Evolutionary conservation across 2,329 filamentous ascomycete species (phyloP).

Genomic region (Colletotrichum sp.): DNA sequence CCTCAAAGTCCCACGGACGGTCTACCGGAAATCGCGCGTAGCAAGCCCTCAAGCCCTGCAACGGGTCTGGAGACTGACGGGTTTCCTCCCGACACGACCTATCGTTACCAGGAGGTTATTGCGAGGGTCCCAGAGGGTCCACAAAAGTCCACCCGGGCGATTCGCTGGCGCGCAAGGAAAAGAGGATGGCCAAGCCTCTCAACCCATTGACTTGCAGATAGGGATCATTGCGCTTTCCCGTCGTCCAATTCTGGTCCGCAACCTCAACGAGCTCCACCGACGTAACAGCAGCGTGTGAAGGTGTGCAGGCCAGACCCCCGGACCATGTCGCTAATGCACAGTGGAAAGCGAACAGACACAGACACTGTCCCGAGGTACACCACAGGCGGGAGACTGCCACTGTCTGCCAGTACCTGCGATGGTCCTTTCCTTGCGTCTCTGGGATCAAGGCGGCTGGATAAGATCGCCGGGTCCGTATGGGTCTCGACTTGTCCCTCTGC

Average conservation of each 20-base stretch:
- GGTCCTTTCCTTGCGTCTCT: not conserved
- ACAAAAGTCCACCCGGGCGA: conserved; percentile 16
- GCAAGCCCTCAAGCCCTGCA: not conserved
- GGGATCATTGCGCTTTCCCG: conserved; percentile 18
- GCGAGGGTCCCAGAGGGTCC: conserved; percentile 5
- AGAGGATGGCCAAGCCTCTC: conserved; percentile 15
- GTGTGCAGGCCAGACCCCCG: conserved; percentile 1
- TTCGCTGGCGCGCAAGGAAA: conserved; percentile 10
- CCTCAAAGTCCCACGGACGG: not conserved
- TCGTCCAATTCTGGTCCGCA: conserved; percentile 7
- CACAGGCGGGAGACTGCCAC: not conserved
- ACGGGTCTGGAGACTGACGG: not conserved
- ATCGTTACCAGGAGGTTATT: conserved; percentile 19
- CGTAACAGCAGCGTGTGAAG: conserved; percentile 22
- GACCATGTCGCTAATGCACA: conserved; percentile 4
- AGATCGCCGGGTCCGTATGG: conserved; percentile 9
- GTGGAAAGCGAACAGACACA: not conserved
- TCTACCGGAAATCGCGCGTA: conserved; percentile 16
- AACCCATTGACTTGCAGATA: conserved; percentile 21
- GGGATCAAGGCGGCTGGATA: conserved; percentile 5
- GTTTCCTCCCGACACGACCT: conserved; percentile 15
- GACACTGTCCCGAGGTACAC: conserved; percentile 18
- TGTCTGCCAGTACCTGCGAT: not conserved
- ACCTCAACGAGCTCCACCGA: conserved; percentile 16
- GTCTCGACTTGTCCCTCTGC: conserved; percentile 5